Percentiles rank a stretch among this genome's conserved stretches.
These are phyloP conservation scores for Gracilaria gracilis DNA, from an alignment of 23 red algal genomes.

Conservation along the genomic window DNA sequence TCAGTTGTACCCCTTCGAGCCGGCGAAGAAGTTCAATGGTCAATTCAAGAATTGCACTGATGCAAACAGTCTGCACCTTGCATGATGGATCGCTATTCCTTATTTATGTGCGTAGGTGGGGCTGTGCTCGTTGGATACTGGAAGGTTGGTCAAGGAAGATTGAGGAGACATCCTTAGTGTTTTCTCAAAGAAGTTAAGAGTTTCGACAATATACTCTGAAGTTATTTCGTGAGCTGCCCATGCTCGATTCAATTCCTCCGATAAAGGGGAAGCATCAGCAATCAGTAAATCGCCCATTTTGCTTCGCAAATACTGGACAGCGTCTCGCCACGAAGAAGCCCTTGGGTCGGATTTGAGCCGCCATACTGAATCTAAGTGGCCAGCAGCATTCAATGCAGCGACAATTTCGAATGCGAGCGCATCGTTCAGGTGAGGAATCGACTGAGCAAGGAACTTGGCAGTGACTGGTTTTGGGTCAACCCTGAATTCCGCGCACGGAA, in stretches of 20 bases:
- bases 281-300: conserved; percentile 36
- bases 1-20: conserved; percentile 63
- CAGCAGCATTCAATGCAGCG: conserved; percentile 36
- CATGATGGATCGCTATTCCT: neutral
- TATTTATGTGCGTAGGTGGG: neutral
- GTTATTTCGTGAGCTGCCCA: conserved; percentile 64
- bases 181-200: conserved; percentile 57
- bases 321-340: conserved; percentile 23
- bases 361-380: conserved; percentile 35
- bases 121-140: neutral
- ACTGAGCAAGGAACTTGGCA: conserved; percentile 11
- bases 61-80: neutral
- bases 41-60: neutral
- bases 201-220: conserved; percentile 45
- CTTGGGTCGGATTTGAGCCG: conserved; percentile 45
- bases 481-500: conserved; percentile 30
- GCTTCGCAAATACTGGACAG: conserved; percentile 22
- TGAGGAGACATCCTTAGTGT: neutral
- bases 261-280: conserved; percentile 48
- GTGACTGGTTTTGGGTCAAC: conserved; percentile 44
- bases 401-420: conserved; percentile 33
- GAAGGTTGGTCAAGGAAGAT: neutral
- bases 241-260: conserved; percentile 60
- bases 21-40: conserved; percentile 58
- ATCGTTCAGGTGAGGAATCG: conserved; percentile 29